A percentile compares a stretch with the other conserved stretches of the same genome.
phyloP scores from a whole-genome alignment of 208 protist genomes.

The Histomonas meleagridis region DNA sequence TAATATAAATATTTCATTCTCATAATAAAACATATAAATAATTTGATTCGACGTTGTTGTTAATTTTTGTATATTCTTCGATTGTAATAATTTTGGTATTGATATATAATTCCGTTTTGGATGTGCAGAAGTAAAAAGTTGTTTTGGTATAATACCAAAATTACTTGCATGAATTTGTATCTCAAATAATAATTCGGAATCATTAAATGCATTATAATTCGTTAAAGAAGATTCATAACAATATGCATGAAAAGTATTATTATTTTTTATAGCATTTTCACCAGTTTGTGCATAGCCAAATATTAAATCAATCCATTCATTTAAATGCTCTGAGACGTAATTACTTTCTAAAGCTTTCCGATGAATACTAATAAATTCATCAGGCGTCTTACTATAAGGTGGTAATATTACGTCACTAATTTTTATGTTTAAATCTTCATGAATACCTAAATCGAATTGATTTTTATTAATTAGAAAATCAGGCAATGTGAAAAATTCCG shows the following conservation, averaged over 20 bases:
- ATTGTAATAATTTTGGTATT: no score
- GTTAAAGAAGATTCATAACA: neutral
- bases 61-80: no score
- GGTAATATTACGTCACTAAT: constrained; percentile 44
- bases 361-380: constrained; percentile 56
- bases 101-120: neutral
- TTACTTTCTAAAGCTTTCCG: constrained; percentile 54
- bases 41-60: no score
- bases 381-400: constrained; percentile 40
- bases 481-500: constrained; percentile 58
- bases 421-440: neutral
- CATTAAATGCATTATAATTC: neutral
- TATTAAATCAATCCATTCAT: constrained; percentile 62
- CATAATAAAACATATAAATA: no score
- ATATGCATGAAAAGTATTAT: constrained; percentile 29
- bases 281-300: constrained; percentile 60
- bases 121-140: neutral
- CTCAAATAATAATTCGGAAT: neutral
- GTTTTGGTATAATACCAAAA: neutral
- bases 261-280: neutral
- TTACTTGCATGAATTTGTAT: neutral
- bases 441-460: constrained; percentile 50
- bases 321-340: constrained; percentile 50
- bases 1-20: neutral
- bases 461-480: constrained; percentile 53